A percentile compares a stretch with the other conserved stretches of the same genome.
Conservation (phyloP, 345 rosid species). For the Pseudoturritis turrita region DNA sequence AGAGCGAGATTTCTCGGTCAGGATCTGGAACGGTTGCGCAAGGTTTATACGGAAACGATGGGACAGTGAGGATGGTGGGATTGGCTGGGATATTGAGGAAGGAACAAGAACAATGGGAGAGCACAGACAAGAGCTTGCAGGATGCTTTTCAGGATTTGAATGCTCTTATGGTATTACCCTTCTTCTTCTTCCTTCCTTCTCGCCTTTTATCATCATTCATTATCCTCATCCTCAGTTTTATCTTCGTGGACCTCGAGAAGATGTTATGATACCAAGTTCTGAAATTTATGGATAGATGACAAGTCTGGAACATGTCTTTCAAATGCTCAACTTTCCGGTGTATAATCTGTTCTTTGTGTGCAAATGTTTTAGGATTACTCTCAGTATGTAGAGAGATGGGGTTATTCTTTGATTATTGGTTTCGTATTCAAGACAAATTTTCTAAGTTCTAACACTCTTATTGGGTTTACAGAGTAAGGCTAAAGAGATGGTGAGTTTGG, state of each 20-base stretch:
- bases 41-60: slow-evolving; percentile 71
- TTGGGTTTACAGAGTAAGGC: slow-evolving; percentile 67
- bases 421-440: neutral
- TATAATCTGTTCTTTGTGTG: neutral
- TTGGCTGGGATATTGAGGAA: slow-evolving; percentile 90
- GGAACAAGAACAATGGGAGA: slow-evolving; percentile 94
- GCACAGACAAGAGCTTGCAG: slow-evolving; percentile 88
- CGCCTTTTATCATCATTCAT: neutral
- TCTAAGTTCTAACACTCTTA: neutral
- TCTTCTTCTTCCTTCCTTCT: neutral
- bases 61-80: slow-evolving; percentile 88
- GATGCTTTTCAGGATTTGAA: slow-evolving; percentile 94
- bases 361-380: neutral
- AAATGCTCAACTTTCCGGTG: neutral
- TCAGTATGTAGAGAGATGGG: no score
- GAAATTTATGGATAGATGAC: neutral
- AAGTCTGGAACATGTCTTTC: neutral
- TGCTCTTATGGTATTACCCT: slow-evolving; percentile 73
- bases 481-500: slow-evolving; percentile 88
- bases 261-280: neutral
- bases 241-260: neutral
- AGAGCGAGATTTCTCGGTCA: slow-evolving; percentile 20
- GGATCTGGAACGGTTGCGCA: slow-evolving; percentile 34
- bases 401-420: neutral
- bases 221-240: neutral